Conservation (phyloP, 208 protist species). For the Wallacemonas sp. region DNA sequence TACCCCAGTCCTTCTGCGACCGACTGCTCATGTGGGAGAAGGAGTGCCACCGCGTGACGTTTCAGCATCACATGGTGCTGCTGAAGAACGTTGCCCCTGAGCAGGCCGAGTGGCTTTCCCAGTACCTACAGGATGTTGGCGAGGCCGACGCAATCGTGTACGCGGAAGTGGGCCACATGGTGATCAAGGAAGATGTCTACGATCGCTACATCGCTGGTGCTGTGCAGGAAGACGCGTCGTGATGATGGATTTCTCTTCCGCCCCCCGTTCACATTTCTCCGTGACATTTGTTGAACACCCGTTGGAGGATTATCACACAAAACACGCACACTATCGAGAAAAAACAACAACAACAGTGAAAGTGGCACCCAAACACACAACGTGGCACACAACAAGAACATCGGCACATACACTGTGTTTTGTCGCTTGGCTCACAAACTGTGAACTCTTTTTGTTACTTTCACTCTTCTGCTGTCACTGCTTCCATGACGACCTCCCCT, state of each 20-base stretch:
- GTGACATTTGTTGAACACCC: too few relatives aligned
- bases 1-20: slow-evolving; percentile 89
- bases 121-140: slow-evolving; percentile 45
- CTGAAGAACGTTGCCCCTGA: slow-evolving; percentile 61
- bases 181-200: slow-evolving; percentile 70
- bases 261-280: too few relatives aligned
- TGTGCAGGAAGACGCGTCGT: too few relatives aligned
- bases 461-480: too few relatives aligned
- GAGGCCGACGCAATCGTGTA: slow-evolving; percentile 67
- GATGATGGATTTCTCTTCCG: too few relatives aligned
- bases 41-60: slow-evolving; percentile 81
- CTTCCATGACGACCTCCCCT: too few relatives aligned
- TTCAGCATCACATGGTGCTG: slow-evolving; percentile 67
- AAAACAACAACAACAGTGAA: background rate
- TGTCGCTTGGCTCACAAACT: too few relatives aligned
- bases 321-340: background rate
- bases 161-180: slow-evolving; percentile 61
- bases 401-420: too few relatives aligned
- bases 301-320: background rate
- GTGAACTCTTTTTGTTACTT: too few relatives aligned
- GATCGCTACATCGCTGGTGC: slow-evolving; percentile 44
- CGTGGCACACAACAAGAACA: too few relatives aligned
- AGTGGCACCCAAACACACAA: background rate
- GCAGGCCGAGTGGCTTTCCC: slow-evolving; percentile 50
- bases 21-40: slow-evolving; percentile 88